A percentile compares a stretch with the other conserved stretches of the same genome.
Conservation (phyloP, 208 protist species). For the Trypanosoma platydactyli region DNA sequence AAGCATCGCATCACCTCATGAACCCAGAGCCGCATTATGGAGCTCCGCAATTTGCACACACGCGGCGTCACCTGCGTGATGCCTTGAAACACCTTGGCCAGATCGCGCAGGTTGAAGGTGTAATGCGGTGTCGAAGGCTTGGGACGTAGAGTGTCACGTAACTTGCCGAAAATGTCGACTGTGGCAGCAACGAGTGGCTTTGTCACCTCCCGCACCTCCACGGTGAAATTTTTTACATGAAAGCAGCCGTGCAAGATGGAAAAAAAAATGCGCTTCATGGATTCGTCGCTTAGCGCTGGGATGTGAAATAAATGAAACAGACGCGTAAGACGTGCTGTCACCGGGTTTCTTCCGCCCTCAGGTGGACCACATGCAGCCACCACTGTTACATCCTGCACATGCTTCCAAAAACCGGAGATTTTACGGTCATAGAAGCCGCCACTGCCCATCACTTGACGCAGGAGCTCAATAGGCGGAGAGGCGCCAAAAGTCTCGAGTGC, state of each 20-base stretch:
- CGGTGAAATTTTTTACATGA: slow-evolving; percentile 76
- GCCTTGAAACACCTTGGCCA: slow-evolving; percentile 96
- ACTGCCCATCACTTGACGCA: slow-evolving; percentile 96
- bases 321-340: slow-evolving; percentile 92
- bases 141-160: slow-evolving; percentile 92
- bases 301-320: slow-evolving; percentile 96
- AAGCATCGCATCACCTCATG: slow-evolving; percentile 97
- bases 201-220: slow-evolving; percentile 72
- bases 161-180: slow-evolving; percentile 92
- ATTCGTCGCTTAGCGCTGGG: slow-evolving; percentile 91
- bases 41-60: slow-evolving; percentile 61
- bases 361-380: slow-evolving; percentile 95
- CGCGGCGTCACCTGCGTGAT: slow-evolving; percentile 91
- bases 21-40: slow-evolving; percentile 90
- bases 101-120: slow-evolving; percentile 98
- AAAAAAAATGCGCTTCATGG: slow-evolving; percentile 95
- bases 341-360: slow-evolving; percentile 94
- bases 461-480: slow-evolving; percentile 97
- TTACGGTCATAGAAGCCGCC: slow-evolving; percentile 97
- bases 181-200: slow-evolving; percentile 80
- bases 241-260: slow-evolving; percentile 94
- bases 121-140: slow-evolving; percentile 98
- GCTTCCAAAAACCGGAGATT: slow-evolving; percentile 93
- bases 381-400: slow-evolving; percentile 94
- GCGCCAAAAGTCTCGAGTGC: slow-evolving; percentile 95